Percentiles rank a stretch among this genome's conserved stretches.
These are phyloP conservation scores for Rhodotorula taiwanensis DNA, from an alignment of 768 basidiomycete genomes.

Conservation along the genomic window DNA sequence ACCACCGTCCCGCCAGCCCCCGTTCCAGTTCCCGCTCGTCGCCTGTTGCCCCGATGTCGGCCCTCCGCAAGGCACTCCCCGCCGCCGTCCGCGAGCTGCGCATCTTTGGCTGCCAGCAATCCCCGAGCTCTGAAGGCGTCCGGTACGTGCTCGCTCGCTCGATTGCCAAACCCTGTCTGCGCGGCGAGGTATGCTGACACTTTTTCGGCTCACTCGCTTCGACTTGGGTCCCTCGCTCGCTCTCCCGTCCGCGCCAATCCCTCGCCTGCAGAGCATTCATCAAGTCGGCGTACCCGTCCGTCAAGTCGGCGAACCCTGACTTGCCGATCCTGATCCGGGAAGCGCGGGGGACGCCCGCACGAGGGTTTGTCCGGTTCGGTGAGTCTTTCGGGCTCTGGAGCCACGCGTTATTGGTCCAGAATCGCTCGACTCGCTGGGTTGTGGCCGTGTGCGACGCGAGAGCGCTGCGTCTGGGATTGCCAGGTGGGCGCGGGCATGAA, in stretches of 20 bases:
- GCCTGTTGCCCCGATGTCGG: slow-evolving; percentile 37
- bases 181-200: neutral
- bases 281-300: slow-evolving; percentile 31
- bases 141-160: slow-evolving; percentile 23
- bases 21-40: too few relatives aligned
- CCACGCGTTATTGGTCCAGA: too few relatives aligned
- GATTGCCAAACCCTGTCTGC: neutral
- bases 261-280: slow-evolving; percentile 38
- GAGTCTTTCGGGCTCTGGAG: slow-evolving; percentile 1
- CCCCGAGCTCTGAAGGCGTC: slow-evolving; percentile 34
- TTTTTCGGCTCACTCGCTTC: too few relatives aligned
- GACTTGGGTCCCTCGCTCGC: neutral
- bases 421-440: neutral
- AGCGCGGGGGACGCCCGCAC: slow-evolving; percentile 39
- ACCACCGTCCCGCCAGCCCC: too few relatives aligned
- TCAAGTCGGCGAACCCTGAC: slow-evolving; percentile 41
- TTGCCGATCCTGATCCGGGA: slow-evolving; percentile 41
- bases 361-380: slow-evolving; percentile 41
- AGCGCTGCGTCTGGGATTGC: too few relatives aligned
- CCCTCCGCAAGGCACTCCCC: slow-evolving; percentile 38
- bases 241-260: neutral
- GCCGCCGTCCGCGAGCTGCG: slow-evolving; percentile 37
- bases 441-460: neutral
- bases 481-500: too few relatives aligned
- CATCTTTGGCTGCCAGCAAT: slow-evolving; percentile 39